These are phyloP conservation scores for Vigna radiata DNA, from an alignment of 306 rosid genomes.

Conservation along the genomic window DNA sequence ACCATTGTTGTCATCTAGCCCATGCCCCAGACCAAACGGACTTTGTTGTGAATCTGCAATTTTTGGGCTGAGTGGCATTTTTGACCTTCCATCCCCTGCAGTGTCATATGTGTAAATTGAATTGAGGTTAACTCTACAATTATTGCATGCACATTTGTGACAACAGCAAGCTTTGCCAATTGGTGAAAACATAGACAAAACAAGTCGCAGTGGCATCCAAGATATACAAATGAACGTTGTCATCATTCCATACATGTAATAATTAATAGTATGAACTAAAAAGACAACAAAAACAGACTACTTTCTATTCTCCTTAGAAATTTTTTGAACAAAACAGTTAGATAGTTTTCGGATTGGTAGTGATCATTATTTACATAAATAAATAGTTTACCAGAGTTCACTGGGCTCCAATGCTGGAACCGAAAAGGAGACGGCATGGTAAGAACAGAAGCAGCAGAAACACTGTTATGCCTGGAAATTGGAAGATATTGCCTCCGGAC, in stretches of 20 bases:
- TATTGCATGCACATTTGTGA: not conserved
- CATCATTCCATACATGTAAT: slow-evolving; percentile 1
- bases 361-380: slow-evolving; percentile 26
- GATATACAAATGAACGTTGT: not conserved
- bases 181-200: slow-evolving; percentile 24
- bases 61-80: slow-evolving; percentile 94
- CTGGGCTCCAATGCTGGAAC: slow-evolving; percentile 87
- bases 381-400: slow-evolving; percentile 72
- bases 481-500: slow-evolving; percentile 82
- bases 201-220: not conserved
- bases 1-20: slow-evolving; percentile 52
- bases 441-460: slow-evolving; percentile 72
- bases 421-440: slow-evolving; percentile 78
- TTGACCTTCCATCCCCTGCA: slow-evolving; percentile 86
- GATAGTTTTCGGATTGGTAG: slow-evolving; percentile 27
- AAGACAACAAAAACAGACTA: slow-evolving; percentile 3
- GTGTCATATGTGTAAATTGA: slow-evolving; percentile 26
- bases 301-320: slow-evolving; percentile 17
- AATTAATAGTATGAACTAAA: slow-evolving; percentile 22
- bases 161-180: slow-evolving; percentile 22
- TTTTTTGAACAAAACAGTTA: slow-evolving; percentile 6
- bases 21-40: slow-evolving; percentile 63
- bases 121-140: slow-evolving; percentile 36
- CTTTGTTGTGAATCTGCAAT: slow-evolving; percentile 61
- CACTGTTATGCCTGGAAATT: slow-evolving; percentile 71